Evolutionary conservation across 805 yeast genomes (phyloP).

Genomic region (Kluyveromyces wickerhamii): DNA sequence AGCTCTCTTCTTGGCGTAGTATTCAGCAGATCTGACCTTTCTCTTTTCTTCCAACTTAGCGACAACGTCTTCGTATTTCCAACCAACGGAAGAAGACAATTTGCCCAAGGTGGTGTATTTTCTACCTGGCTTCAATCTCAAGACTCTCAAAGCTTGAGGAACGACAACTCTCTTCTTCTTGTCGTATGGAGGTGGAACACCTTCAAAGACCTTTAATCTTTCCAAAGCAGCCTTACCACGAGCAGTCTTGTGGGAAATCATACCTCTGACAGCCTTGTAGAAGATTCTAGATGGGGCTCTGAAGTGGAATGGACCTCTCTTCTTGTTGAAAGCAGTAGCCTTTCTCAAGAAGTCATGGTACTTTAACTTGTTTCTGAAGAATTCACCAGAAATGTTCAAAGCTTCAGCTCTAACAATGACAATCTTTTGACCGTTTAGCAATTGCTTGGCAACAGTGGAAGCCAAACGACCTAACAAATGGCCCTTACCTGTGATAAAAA

Average conservation of each 20-base stretch:
- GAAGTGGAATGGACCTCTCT: conserved; percentile 99
- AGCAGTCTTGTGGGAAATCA: conserved; percentile 99
- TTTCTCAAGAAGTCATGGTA: conserved; percentile 99
- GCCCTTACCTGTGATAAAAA: conserved; percentile 64
- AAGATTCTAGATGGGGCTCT: conserved; percentile 99
- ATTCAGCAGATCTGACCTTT: conserved; percentile 97
- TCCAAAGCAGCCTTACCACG: conserved; percentile 99
- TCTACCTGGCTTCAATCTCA: conserved; percentile 99
- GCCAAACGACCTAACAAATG: conserved; percentile 99
- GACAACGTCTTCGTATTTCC: conserved; percentile 99
- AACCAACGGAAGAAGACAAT: conserved; percentile 93
- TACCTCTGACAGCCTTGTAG: conserved; percentile 99
- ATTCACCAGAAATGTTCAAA: conserved; percentile 98
- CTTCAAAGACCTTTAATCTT: conserved; percentile 99
- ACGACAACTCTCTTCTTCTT: conserved; percentile 99
- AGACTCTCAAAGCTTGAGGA: conserved; percentile 98
- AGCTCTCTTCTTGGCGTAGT: conserved; percentile 98
- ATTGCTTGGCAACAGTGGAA: conserved; percentile 96
- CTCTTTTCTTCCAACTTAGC: conserved; percentile 98
- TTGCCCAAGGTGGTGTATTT: conserved; percentile 98
- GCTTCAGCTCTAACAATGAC: conserved; percentile 97
- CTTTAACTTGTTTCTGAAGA: conserved; percentile 99
- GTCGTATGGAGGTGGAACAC: conserved; percentile 99
- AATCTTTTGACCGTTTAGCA: conserved; percentile 95
- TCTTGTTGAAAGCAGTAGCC: conserved; percentile 98